Evolutionary conservation across 148 eudicot species (phyloP).

Genomic region (Rhododendron ferrugineum): DNA sequence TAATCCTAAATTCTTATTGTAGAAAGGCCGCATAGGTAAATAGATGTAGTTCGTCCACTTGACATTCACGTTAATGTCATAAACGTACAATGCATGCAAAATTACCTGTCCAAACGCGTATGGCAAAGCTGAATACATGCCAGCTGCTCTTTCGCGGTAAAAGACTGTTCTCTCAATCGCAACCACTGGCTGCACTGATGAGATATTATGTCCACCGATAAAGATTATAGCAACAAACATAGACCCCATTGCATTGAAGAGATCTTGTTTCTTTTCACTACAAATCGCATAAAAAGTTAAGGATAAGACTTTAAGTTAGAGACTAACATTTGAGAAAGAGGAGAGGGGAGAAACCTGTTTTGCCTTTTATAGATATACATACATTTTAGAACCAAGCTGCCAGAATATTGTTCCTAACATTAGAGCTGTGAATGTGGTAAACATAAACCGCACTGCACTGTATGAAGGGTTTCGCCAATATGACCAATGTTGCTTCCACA

Average conservation of each 20-base stretch:
- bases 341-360: neutral
- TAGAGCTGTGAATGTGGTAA: slow-evolving; percentile 37
- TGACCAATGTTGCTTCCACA: slow-evolving; percentile 56
- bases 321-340: neutral
- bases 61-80: neutral
- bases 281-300: neutral
- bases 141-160: slow-evolving; percentile 62
- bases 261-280: slow-evolving; percentile 32
- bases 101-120: slow-evolving; percentile 55
- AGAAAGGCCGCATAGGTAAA: neutral
- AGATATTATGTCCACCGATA: slow-evolving; percentile 36
- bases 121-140: slow-evolving; percentile 54
- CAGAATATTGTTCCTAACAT: slow-evolving; percentile 50
- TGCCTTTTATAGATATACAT: neutral
- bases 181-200: slow-evolving; percentile 43
- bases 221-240: slow-evolving; percentile 47
- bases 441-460: slow-evolving; percentile 36
- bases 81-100: neutral
- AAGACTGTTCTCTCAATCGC: slow-evolving; percentile 46
- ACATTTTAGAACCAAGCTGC: slow-evolving; percentile 42
- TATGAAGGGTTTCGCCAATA: slow-evolving; percentile 55
- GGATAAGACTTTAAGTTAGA: neutral
- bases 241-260: slow-evolving; percentile 49
- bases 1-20: neutral
- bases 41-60: neutral